phyloP scores from a whole-genome alignment of 2,329 filamentous ascomycete genomes.

The Verticillium tricorpus region DNA sequence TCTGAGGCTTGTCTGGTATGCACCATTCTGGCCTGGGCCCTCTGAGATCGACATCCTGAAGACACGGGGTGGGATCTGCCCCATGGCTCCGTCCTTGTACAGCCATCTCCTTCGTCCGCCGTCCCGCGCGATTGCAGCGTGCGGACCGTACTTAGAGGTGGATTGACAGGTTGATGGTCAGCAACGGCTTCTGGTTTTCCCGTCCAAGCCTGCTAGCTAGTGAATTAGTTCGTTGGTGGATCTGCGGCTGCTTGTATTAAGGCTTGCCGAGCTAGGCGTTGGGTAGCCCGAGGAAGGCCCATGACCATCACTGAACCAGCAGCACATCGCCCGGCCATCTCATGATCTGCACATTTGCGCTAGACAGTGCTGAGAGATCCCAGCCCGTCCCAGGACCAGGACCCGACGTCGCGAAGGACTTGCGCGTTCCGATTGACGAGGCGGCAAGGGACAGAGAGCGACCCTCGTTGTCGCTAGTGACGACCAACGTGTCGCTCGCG shows the following conservation, averaged over 20 bases:
- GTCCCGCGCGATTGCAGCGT: neutral
- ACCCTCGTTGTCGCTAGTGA: neutral
- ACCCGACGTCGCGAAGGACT: neutral
- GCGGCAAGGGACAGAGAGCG: neutral
- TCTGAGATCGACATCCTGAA: neutral
- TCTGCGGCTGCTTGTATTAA: neutral
- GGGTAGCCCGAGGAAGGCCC: neutral
- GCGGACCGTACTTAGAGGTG: neutral
- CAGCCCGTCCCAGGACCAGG: neutral
- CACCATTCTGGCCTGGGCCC: neutral
- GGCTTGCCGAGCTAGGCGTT: neutral
- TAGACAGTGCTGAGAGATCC: neutral
- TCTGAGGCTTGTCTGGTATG: neutral
- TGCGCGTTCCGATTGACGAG: neutral
- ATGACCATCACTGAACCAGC: too few species aligned
- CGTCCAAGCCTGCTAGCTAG: neutral
- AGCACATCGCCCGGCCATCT: neutral
- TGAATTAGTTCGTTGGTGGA: neutral
- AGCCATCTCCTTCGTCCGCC: neutral
- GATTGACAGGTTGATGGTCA: neutral
- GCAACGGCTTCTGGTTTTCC: neutral
- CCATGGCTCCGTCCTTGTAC: neutral
- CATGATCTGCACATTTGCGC: neutral
- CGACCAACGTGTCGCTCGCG: neutral
- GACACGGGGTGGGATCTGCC: neutral